Conservation (phyloP, 225 moss, liverwort and hornwort species). For the Physcomitrium patens region DNA sequence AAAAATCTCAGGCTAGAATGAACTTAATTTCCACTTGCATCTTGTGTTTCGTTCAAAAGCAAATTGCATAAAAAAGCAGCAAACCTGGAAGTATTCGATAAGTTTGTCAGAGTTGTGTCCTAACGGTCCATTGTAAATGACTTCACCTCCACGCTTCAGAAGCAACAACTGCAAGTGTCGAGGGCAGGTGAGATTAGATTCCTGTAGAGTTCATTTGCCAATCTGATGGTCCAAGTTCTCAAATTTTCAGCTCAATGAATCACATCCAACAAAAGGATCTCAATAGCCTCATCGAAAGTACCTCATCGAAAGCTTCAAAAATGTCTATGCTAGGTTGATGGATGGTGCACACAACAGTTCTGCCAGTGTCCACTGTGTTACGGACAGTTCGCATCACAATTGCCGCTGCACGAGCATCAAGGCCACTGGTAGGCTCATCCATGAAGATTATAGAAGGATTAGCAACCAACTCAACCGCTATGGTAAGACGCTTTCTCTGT, state of each 20-base stretch:
- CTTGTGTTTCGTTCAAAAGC: neutral
- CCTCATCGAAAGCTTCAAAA: slow-evolving; percentile 66
- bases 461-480: slow-evolving; percentile 55
- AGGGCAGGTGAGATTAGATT: neutral
- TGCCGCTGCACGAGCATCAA: slow-evolving; percentile 59
- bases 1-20: neutral
- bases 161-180: slow-evolving; percentile 46
- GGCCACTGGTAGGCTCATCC: slow-evolving; percentile 65
- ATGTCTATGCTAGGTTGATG: slow-evolving; percentile 64
- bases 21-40: neutral
- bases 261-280: neutral
- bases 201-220: neutral
- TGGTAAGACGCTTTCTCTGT: slow-evolving; percentile 59
- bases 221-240: neutral
- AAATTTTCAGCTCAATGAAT: neutral
- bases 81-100: slow-evolving; percentile 53
- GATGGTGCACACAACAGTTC: slow-evolving; percentile 61
- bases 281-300: neutral
- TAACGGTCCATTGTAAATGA: slow-evolving; percentile 55
- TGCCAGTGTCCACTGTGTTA: slow-evolving; percentile 57
- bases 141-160: slow-evolving; percentile 50
- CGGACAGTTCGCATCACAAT: slow-evolving; percentile 62
- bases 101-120: slow-evolving; percentile 57
- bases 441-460: slow-evolving; percentile 60
- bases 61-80: neutral